Evolutionary conservation across 306 rosid species (phyloP).

Genomic region (Begonia loranthoides): DNA sequence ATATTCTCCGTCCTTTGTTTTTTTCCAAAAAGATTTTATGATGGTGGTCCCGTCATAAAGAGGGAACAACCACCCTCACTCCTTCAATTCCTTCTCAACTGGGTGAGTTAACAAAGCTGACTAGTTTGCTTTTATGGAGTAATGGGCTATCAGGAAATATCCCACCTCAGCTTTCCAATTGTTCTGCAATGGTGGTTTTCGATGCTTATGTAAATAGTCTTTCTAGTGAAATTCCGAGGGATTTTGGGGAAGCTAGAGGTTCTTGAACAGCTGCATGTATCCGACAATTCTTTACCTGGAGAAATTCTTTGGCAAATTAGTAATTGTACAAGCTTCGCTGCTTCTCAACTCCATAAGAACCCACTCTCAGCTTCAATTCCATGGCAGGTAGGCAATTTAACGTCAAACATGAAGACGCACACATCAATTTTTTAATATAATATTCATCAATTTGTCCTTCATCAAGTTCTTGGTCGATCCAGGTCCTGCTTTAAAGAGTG

Average conservation of each 20-base stretch:
- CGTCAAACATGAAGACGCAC: too few species aligned
- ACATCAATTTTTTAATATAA: too few species aligned
- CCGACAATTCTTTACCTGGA: constrained; percentile 65
- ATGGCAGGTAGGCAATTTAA: constrained; percentile 58
- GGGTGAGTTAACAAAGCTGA: constrained; percentile 69
- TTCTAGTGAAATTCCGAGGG: constrained; percentile 56
- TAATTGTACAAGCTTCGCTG: constrained; percentile 82
- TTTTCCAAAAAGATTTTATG: too few species aligned
- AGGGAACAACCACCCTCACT: constrained; percentile 69
- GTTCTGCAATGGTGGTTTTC: constrained; percentile 70
- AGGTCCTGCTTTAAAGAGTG: too few species aligned
- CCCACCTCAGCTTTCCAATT: constrained; percentile 64
- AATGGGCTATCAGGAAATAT: too few species aligned
- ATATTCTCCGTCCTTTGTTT: too few species aligned
- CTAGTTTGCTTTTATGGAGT: constrained; percentile 72
- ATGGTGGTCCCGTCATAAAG: too few species aligned
- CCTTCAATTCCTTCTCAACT: constrained; percentile 62
- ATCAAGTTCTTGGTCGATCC: too few species aligned
- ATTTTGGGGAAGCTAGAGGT: constrained; percentile 64
- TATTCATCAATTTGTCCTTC: too few species aligned
- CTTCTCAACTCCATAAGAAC: constrained; percentile 86
- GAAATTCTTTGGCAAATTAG: constrained; percentile 68
- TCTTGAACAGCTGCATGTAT: constrained; percentile 82
- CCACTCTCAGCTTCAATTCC: constrained; percentile 89
- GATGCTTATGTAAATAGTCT: constrained; percentile 74